Conservation (phyloP, 805 yeast species). For the Metschnikowia hibisci region DNA sequence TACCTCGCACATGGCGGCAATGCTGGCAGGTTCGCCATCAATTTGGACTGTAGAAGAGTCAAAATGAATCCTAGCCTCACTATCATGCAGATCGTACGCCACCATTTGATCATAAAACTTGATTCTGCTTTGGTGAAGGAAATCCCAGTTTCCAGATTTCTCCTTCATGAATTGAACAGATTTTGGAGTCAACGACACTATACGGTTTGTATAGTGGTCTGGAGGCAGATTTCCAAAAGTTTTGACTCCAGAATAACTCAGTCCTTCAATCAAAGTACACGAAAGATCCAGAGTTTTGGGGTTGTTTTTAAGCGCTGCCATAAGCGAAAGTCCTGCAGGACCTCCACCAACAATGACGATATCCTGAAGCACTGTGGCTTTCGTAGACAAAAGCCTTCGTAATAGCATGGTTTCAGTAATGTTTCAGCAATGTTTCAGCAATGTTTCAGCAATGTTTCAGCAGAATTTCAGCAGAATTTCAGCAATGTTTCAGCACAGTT, state of each 20-base stretch:
- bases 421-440: not conserved
- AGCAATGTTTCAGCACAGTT: not conserved
- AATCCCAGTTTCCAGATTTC: slow-evolving; percentile 72
- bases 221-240: slow-evolving; percentile 45
- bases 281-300: slow-evolving; percentile 55
- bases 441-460: not conserved
- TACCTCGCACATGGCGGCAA: slow-evolving; percentile 86
- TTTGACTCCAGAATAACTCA: slow-evolving; percentile 50
- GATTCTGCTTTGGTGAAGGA: slow-evolving; percentile 63
- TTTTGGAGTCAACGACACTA: slow-evolving; percentile 81
- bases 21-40: slow-evolving; percentile 18
- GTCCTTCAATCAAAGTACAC: slow-evolving; percentile 72
- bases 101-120: slow-evolving; percentile 76
- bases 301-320: slow-evolving; percentile 74
- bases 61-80: slow-evolving; percentile 63
- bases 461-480: too few species aligned
- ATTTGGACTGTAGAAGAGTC: slow-evolving; percentile 49
- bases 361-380: slow-evolving; percentile 41
- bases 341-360: slow-evolving; percentile 94
- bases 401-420: slow-evolving; percentile 7
- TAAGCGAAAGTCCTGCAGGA: slow-evolving; percentile 88
- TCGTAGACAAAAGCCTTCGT: slow-evolving; percentile 11
- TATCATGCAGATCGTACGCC: slow-evolving; percentile 79
- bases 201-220: slow-evolving; percentile 66
- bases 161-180: slow-evolving; percentile 59